Conservation (phyloP, 495 filamentous ascomycete genomes). For the Wilcoxina mikolae region DNA sequence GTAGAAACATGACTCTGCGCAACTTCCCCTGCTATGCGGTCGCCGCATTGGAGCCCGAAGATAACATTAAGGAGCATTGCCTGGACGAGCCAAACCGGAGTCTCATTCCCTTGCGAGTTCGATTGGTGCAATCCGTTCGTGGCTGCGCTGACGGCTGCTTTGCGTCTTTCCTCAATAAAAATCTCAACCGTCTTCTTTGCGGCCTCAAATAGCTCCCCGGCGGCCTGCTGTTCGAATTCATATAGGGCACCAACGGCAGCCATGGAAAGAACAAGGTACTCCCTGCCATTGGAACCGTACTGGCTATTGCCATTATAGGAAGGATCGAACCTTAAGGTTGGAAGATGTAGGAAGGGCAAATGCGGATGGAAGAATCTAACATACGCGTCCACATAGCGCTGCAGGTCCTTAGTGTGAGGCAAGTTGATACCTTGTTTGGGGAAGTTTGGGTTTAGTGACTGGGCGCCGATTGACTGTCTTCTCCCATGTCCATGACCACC, state of each 20-base stretch:
- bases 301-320: slow-evolving; percentile 48
- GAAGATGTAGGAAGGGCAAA: slow-evolving; percentile 80
- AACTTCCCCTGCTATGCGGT: slow-evolving; percentile 78
- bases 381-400: slow-evolving; percentile 83
- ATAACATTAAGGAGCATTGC: slow-evolving; percentile 95
- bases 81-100: slow-evolving; percentile 93
- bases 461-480: slow-evolving; percentile 31
- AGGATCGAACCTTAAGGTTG: slow-evolving; percentile 81
- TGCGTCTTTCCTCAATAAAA: slow-evolving; percentile 83
- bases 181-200: slow-evolving; percentile 90
- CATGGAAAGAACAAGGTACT: slow-evolving; percentile 87
- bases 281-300: slow-evolving; percentile 57
- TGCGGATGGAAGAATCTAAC: slow-evolving; percentile 92
- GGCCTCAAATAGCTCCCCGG: slow-evolving; percentile 78
- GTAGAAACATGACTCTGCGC: slow-evolving; percentile 84
- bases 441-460: slow-evolving; percentile 28
- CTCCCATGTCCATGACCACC: slow-evolving; percentile 21
- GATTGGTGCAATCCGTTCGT: slow-evolving; percentile 48
- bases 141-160: slow-evolving; percentile 58
- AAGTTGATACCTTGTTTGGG: slow-evolving; percentile 39
- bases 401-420: slow-evolving; percentile 80
- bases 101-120: slow-evolving; percentile 29
- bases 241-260: slow-evolving; percentile 93
- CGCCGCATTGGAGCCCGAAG: slow-evolving; percentile 89
- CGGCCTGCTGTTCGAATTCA: slow-evolving; percentile 63